Base-by-base conservation (phyloP, 73 alveolate genomes). In the Symbiodinium pilosum region DNA sequence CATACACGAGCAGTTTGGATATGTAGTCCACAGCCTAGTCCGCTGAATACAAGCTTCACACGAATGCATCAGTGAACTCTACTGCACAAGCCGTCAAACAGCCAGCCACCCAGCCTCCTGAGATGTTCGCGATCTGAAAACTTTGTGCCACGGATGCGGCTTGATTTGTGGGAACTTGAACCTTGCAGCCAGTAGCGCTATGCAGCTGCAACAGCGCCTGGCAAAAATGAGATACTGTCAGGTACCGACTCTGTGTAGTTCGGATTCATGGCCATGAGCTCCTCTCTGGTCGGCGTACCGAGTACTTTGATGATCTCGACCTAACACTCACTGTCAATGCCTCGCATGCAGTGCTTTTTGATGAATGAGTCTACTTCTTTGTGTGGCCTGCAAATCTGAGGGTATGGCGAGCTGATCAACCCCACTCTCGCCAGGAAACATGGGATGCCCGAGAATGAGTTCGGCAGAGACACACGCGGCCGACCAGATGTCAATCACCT, bases 401-500 rank as follows among this genome's bases (percentile, higher is more conserved):
- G 99, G 93, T 42, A 83, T 99, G 38, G 98, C 99, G 39, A 99
- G 93, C 95, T 99, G 99, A 75, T 99, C 99, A 43, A 99, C 99
- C n/a, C 99, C 99, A 40, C 99, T 99, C 75, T 99, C 99, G 51
- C 99, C 99, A 4, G 99, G 99, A 98, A 99, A 99, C 84, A 99
- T 87, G 41, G 99, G 99, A 40, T 94, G 88, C 18, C 99, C 99
- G 54, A 99, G 98, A 81, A 99, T 99, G 44, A 99, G 92, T 89
- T 99, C 99, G 43, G 99, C 99, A n/a, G 99, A 99, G 34, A 99
- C 99, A 92, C 99, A 99, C 30, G 99, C 99, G 30, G 99, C 99
- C 2, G 99, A 99, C 99, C 99, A 99, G 34, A 99, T 99, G 84
- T 99, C 99, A 40, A 99, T 99, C 32, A 99, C 99, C 83, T 99